Evolutionary conservation across 2,329 filamentous ascomycete genomes (phyloP).

Genomic region (Aphanoascus verrucosus): DNA sequence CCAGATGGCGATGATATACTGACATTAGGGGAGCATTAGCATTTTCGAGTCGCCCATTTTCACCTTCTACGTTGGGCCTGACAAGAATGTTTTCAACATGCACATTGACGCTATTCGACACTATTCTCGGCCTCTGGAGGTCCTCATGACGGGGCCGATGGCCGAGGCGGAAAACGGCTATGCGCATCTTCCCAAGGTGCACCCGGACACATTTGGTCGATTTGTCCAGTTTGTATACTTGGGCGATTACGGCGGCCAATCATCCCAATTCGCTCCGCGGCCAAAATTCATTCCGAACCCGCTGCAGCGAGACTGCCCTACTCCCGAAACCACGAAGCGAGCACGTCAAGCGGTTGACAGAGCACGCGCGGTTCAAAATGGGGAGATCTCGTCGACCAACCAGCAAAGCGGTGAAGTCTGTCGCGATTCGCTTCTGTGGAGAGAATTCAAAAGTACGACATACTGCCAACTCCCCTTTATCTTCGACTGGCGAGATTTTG

Average conservation of each 20-base stretch:
- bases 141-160: neutral
- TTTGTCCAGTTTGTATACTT: neutral
- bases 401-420: too few relatives aligned
- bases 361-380: too few relatives aligned
- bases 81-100: slow-evolving; percentile 1
- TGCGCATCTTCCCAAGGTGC: neutral
- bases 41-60: neutral
- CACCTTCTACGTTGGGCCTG: neutral
- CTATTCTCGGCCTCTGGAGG: neutral
- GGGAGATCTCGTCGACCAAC: too few relatives aligned
- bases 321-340: too few relatives aligned
- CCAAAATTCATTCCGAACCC: neutral
- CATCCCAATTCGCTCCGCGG: neutral
- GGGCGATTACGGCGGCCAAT: neutral
- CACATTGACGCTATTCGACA: neutral
- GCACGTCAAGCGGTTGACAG: too few relatives aligned
- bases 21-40: neutral
- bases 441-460: neutral
- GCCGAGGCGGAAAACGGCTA: neutral
- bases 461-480: neutral
- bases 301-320: too few relatives aligned
- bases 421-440: neutral
- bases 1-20: neutral
- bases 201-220: neutral
- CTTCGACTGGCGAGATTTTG: neutral